Evolutionary conservation across 2,329 filamentous ascomycete genomes (phyloP).

Genomic region (Diaporthe citriasiana): DNA sequence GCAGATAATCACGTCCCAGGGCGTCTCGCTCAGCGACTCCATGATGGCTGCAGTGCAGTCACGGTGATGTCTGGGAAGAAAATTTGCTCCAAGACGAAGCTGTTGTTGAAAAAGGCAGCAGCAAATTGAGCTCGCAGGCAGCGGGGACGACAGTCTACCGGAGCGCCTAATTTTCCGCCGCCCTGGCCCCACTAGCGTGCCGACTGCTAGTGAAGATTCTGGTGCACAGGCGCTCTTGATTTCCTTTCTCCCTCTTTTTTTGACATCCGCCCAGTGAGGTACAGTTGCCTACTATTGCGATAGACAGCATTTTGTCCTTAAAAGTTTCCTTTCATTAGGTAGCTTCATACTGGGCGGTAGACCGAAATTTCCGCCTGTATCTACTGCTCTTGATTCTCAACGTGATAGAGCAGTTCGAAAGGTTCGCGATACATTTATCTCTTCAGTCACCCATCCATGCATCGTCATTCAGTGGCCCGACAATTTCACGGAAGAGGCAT

Average conservation of each 20-base stretch:
- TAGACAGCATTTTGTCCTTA: constrained; percentile 53
- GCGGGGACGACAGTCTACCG: constrained; percentile 33
- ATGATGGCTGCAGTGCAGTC: constrained; percentile 58
- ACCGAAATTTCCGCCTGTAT: constrained; percentile 79
- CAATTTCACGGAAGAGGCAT: neutral
- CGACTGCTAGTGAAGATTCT: constrained; percentile 46
- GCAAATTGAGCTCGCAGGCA: constrained; percentile 35
- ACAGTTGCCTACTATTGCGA: constrained; percentile 50
- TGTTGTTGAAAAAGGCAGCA: constrained; percentile 42
- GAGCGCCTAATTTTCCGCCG: constrained; percentile 35
- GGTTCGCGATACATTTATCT: constrained; percentile 55
- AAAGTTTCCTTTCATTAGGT: constrained; percentile 68
- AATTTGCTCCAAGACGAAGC: constrained; percentile 3
- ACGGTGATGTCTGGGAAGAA: constrained; percentile 32
- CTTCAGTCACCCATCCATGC: neutral
- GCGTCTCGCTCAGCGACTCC: constrained; percentile 81
- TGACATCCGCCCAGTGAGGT: constrained; percentile 57
- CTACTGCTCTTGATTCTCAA: constrained; percentile 83
- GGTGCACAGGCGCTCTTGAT: neutral
- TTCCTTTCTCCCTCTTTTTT: constrained; percentile 44
- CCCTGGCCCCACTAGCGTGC: neutral
- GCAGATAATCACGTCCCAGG: constrained; percentile 85
- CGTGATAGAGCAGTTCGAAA: constrained; percentile 89
- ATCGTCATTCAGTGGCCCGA: neutral
- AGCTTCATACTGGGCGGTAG: constrained; percentile 72